These are phyloP conservation scores for Botrytis porri DNA, from an alignment of 2,329 filamentous ascomycete species.

Conservation along the genomic window DNA sequence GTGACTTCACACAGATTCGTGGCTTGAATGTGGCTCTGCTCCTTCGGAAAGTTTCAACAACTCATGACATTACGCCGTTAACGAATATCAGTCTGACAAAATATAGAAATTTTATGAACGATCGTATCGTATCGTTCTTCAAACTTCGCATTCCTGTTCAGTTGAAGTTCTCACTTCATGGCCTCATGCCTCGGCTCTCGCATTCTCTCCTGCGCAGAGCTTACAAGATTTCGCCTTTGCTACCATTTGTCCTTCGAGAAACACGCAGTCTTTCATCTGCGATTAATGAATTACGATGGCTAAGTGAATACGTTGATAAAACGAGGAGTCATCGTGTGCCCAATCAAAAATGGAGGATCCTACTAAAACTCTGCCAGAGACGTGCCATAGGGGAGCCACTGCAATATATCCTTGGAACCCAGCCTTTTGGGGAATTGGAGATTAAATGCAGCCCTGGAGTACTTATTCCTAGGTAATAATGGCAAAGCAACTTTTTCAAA, in stretches of 20 bases:
- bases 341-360: slow-evolving; percentile 24
- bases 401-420: slow-evolving; percentile 84
- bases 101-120: background rate
- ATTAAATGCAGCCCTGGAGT: slow-evolving; percentile 75
- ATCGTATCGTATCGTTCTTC: background rate
- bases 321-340: background rate
- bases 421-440: slow-evolving; percentile 83
- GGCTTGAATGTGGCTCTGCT: slow-evolving; percentile 6
- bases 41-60: background rate
- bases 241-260: slow-evolving; percentile 59
- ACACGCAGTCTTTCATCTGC: slow-evolving; percentile 64
- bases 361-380: slow-evolving; percentile 47
- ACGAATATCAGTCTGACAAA: background rate
- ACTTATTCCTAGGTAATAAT: slow-evolving; percentile 70
- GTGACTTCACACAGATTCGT: background rate
- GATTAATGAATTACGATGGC: slow-evolving; percentile 69
- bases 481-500: background rate
- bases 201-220: slow-evolving; percentile 56
- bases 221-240: slow-evolving; percentile 50
- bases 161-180: background rate
- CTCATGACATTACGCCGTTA: too few relatives aligned
- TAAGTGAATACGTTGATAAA: slow-evolving; percentile 55
- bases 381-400: slow-evolving; percentile 67
- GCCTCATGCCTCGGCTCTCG: slow-evolving; percentile 60
- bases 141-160: background rate